phyloP scores from a whole-genome alignment of 345 rosid species.

The Moringa oleifera region DNA sequence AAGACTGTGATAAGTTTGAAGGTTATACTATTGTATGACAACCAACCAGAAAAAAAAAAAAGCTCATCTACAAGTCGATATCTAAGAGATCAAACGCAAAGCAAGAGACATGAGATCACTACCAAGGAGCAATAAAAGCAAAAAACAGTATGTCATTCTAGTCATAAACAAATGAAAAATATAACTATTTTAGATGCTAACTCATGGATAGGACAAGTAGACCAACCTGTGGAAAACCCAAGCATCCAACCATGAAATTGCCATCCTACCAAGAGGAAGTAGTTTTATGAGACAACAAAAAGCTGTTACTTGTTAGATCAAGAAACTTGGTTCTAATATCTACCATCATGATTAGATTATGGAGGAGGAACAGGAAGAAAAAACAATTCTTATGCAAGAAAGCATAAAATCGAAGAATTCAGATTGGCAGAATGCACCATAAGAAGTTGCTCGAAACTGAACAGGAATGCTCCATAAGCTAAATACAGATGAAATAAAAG shows the following conservation, averaged over 20 bases:
- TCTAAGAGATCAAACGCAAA: too few species aligned
- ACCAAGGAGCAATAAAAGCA: too few species aligned
- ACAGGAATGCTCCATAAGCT: not conserved
- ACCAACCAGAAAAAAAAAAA: not conserved
- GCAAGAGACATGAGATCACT: too few species aligned
- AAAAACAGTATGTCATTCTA: too few species aligned
- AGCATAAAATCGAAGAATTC: too few species aligned
- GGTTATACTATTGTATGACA: too few species aligned
- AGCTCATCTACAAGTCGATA: too few species aligned
- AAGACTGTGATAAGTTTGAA: too few species aligned
- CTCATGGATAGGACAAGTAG: slow-evolving; percentile 3
- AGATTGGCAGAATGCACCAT: not conserved
- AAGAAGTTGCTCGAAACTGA: not conserved
- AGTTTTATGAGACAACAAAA: slow-evolving; percentile 10
- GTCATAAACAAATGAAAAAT: too few species aligned
- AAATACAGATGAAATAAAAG: not conserved
- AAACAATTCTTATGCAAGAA: too few species aligned
- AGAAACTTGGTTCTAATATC: not conserved
- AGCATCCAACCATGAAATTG: slow-evolving; percentile 94
- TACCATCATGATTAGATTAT: too few species aligned
- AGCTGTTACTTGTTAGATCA: slow-evolving; percentile 1
- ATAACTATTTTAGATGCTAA: not conserved
- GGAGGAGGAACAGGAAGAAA: too few species aligned
- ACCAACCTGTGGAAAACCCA: slow-evolving; percentile 77
- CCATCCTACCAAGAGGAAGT: slow-evolving; percentile 54